phyloP scores from a whole-genome alignment of 495 filamentous ascomycete genomes.

The Aspergillus affinis region DNA sequence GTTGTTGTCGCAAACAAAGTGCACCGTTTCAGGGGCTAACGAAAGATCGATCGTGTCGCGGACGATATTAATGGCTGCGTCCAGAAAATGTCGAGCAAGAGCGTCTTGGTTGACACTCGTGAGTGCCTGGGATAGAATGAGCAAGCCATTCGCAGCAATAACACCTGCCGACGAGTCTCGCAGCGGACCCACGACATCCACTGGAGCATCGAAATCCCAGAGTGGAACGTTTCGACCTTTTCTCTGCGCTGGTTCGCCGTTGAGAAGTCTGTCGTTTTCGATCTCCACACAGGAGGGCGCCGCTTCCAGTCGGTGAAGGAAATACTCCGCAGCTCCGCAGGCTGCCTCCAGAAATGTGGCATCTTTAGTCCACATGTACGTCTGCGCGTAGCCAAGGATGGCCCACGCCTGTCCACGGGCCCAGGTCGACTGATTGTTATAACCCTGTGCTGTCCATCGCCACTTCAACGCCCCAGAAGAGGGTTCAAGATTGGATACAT shows the following conservation, averaged over 20 bases:
- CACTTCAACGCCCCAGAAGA: slow-evolving; percentile 33
- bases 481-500: slow-evolving; percentile 44
- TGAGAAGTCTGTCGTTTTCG: not conserved
- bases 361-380: slow-evolving; percentile 42
- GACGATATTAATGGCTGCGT: slow-evolving; percentile 23
- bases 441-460: slow-evolving; percentile 40
- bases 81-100: slow-evolving; percentile 24
- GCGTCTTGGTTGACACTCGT: slow-evolving; percentile 21
- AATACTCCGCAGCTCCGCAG: slow-evolving; percentile 36
- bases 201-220: slow-evolving; percentile 45
- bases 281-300: slow-evolving; percentile 20
- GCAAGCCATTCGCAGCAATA: slow-evolving; percentile 42
- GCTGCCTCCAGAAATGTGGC: slow-evolving; percentile 36
- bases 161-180: slow-evolving; percentile 39
- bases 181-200: slow-evolving; percentile 20
- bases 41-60: slow-evolving; percentile 26
- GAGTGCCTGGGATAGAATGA: slow-evolving; percentile 27
- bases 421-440: slow-evolving; percentile 38
- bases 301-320: slow-evolving; percentile 27
- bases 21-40: slow-evolving; percentile 4
- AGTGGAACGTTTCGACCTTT: slow-evolving; percentile 28
- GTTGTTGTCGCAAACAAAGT: not conserved
- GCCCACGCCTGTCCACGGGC: slow-evolving; percentile 46
- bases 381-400: slow-evolving; percentile 43
- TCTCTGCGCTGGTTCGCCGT: slow-evolving; percentile 7